phyloP scores from a whole-genome alignment of 441 rosid species.

The Geranium incanum region DNA sequence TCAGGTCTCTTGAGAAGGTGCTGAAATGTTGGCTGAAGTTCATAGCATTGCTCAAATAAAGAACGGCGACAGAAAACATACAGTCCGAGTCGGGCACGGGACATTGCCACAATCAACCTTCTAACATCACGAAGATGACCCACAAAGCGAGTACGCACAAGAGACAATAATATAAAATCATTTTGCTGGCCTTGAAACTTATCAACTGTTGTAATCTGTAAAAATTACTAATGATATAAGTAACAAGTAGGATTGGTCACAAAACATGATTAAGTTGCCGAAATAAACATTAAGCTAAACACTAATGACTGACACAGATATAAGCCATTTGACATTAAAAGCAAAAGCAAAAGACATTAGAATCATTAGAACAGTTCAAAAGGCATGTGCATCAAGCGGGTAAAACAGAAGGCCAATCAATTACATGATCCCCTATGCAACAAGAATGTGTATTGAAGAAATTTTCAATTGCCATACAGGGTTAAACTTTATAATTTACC shows the following conservation, averaged over 20 bases:
- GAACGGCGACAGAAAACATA: constrained; percentile 89
- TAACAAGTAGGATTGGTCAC: not conserved
- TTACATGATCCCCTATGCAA: not conserved
- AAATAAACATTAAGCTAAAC: not conserved
- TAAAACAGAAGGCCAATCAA: not conserved
- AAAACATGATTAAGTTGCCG: not conserved
- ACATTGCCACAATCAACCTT: constrained; percentile 96
- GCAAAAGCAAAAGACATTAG: not conserved
- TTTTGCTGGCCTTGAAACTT: constrained; percentile 99
- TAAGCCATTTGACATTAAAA: not conserved
- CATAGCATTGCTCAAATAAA: constrained; percentile 93
- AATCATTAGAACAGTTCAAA: constrained; percentile 6
- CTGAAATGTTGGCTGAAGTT: constrained; percentile 88
- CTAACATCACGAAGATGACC: constrained; percentile 98
- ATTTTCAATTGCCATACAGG: not conserved
- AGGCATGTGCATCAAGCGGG: not conserved
- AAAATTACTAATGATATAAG: constrained; percentile 13
- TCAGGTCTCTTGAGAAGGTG: constrained; percentile 79
- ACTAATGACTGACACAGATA: not conserved
- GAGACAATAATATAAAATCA: constrained; percentile 84
- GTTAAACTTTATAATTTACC: constrained; percentile 33
- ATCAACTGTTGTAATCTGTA: constrained; percentile 90
- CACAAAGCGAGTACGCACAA: constrained; percentile 90
- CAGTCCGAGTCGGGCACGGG: constrained; percentile 93
- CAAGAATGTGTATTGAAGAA: not conserved